Evolutionary conservation across 371 early-diverging fungal genomes (phyloP), one percentile per base, ranked within the genome.

Genomic region (Dinochytrium kinnereticum): DNA sequence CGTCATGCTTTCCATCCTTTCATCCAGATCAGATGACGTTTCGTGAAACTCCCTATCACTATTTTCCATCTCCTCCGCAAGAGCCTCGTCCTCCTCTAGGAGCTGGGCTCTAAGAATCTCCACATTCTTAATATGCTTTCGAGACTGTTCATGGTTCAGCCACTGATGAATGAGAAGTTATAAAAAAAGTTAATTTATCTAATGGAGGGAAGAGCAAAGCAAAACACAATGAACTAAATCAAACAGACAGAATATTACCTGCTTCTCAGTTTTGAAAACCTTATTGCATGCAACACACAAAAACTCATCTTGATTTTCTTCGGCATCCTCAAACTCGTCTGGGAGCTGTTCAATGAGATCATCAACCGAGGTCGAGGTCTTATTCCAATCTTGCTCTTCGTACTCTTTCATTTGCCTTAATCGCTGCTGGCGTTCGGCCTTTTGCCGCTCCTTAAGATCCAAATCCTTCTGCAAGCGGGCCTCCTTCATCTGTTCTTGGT

Each of bases 251-350:
- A 15, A 30, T 7, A 51, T 17, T 33, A 78, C 77, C 78, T 93
- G 92, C n/a, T 86, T 81, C 68, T 90, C 89, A 26, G 89, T 89
- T 73, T 90, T 88, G 81, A 94, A 96, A 37, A 77, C 80, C 77
- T 91, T 94, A 71, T 91, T 87, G 72, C 96, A 96, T 0, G 92
- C 92, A n/a, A 89, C 89, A 79, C 96, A 96, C 65, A 89, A 91
- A 64, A 87, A 72, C 40, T 82, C 85, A 15, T 80, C 76, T 59
- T 59, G n/a, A 55, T 49, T 34, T 10, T 26, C 72, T 0, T 49
- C 72, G 5, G 66, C 70, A 10, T 78, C 78, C 19, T 68, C 81
- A 7, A 37, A 53, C 19, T 65, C 77, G 3, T 65, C 53, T 2
- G 64, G 67, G 15, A 44, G 70, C 10, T 70, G 73, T 24, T 36